Conservation (phyloP, 331 rosid genomes). For the Ulmus americana region DNA sequence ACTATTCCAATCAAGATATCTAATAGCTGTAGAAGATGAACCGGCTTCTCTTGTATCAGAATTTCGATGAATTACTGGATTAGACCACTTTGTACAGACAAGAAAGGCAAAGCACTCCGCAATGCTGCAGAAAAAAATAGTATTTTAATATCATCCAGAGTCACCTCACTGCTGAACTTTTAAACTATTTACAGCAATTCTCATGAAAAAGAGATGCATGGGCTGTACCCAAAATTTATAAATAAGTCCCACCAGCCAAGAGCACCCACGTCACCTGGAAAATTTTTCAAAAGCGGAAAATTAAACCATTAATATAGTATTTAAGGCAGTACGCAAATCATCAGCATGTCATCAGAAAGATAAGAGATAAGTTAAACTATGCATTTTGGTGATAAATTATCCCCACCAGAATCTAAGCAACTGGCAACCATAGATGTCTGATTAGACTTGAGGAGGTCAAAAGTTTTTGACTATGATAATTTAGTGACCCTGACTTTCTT, state of each 20-base stretch:
- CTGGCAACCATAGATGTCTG: background rate
- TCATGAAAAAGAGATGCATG: conserved; percentile 14
- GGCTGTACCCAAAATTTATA: conserved; percentile 78
- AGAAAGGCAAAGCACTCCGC: conserved; percentile 95
- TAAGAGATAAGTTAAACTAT: conserved; percentile 7
- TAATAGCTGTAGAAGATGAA: conserved; percentile 65
- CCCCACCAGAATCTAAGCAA: background rate
- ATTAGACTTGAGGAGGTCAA: background rate
- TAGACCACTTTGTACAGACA: conserved; percentile 99
- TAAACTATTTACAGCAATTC: conserved; percentile 22
- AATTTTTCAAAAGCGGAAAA: background rate
- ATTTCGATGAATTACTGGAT: conserved; percentile 82
- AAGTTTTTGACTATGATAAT: background rate
- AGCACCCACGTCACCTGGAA: conserved; percentile 75
- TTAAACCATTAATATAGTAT: background rate
- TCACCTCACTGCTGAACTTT: conserved; percentile 10
- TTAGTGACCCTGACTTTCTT: background rate
- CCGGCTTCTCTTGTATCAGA: conserved; percentile 54
- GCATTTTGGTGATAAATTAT: background rate
- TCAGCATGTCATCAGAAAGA: conserved; percentile 1
- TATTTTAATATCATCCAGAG: conserved; percentile 21
- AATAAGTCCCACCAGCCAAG: conserved; percentile 98
- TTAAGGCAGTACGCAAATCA: background rate
- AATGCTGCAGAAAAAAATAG: conserved; percentile 47
- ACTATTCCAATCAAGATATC: conserved; percentile 87